Percentiles rank a stretch among this genome's conserved stretches.
Evolutionary conservation across 2,329 filamentous ascomycete species (phyloP).

Genomic region (Cladorrhinum sp.): DNA sequence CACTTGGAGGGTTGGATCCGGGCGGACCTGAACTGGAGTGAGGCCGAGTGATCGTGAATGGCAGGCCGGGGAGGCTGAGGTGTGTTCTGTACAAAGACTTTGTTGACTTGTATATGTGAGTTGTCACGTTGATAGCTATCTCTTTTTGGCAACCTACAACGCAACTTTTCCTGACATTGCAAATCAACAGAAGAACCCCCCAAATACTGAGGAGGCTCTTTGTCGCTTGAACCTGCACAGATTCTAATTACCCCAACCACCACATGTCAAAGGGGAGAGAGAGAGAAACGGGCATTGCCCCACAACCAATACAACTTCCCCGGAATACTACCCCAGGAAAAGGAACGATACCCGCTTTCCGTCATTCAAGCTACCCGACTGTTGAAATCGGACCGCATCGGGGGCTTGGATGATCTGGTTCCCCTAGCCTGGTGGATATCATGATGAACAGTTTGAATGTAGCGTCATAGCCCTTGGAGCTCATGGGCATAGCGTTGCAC

Average conservation of each 20-base stretch:
- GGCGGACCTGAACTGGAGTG: slow-evolving; percentile 1
- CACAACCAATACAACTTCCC: slow-evolving; percentile 6
- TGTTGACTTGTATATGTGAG: not conserved
- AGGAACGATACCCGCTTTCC: not conserved
- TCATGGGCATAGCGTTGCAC: not conserved
- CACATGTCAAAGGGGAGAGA: not conserved
- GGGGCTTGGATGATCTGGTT: not conserved
- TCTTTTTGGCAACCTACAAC: too few species aligned
- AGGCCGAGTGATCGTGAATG: slow-evolving; percentile 2
- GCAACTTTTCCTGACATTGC: too few species aligned
- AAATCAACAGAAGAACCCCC: too few species aligned
- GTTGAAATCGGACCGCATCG: slow-evolving; percentile 8
- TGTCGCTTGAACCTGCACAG: not conserved
- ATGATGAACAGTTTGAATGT: too few species aligned
- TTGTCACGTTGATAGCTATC: not conserved
- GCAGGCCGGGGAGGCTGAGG: not conserved
- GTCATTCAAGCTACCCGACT: not conserved
- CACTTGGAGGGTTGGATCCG: slow-evolving; percentile 4
- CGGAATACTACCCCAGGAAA: slow-evolving; percentile 6
- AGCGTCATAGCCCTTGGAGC: too few species aligned
- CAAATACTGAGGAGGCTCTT: not conserved
- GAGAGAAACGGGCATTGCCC: not conserved
- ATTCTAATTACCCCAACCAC: not conserved
- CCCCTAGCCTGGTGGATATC: not conserved
- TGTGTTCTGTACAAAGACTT: not conserved